phyloP scores from a whole-genome alignment of 2,329 filamentous ascomycete species.

The Didymosphaeria variabile region DNA sequence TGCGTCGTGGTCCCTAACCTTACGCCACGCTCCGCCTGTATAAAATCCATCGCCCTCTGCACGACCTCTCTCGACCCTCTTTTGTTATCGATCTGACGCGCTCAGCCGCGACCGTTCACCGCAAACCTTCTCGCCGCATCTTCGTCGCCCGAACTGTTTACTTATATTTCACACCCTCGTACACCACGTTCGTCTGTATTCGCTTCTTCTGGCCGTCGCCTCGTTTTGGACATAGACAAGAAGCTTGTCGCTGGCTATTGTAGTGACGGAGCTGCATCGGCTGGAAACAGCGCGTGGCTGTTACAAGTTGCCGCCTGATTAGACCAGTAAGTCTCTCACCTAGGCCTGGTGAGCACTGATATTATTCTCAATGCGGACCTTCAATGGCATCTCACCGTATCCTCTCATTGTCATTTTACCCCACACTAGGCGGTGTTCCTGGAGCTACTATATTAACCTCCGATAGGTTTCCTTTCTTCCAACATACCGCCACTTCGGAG shows the following conservation, averaged over 20 bases:
- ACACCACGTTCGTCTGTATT: neutral
- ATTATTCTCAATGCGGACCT: neutral
- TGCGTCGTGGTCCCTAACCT: conserved; percentile 8
- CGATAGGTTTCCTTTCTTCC: conserved; percentile 16
- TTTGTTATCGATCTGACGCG: neutral
- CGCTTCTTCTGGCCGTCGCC: conserved; percentile 6
- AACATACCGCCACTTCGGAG: conserved; percentile 3
- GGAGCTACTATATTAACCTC: conserved; percentile 17
- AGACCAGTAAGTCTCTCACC: conserved; percentile 11
- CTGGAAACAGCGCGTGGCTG: neutral
- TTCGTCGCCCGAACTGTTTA: neutral
- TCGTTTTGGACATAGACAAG: conserved; percentile 11
- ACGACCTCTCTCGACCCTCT: conserved; percentile 4
- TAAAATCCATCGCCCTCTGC: conserved; percentile 5
- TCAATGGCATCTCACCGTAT: conserved; percentile 5
- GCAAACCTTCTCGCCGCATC: neutral
- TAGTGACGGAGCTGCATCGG: neutral
- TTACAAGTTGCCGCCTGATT: conserved; percentile 2
- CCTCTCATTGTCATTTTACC: conserved; percentile 12
- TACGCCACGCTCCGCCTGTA: neutral
- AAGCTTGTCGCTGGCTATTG: neutral
- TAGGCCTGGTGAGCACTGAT: neutral
- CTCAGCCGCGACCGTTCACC: neutral
- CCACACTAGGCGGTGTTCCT: conserved; percentile 7
- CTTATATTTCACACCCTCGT: neutral